These are phyloP conservation scores for Apiotrichum laibachii DNA, from an alignment of 1,284 basidiomycete species.

Conservation along the genomic window DNA sequence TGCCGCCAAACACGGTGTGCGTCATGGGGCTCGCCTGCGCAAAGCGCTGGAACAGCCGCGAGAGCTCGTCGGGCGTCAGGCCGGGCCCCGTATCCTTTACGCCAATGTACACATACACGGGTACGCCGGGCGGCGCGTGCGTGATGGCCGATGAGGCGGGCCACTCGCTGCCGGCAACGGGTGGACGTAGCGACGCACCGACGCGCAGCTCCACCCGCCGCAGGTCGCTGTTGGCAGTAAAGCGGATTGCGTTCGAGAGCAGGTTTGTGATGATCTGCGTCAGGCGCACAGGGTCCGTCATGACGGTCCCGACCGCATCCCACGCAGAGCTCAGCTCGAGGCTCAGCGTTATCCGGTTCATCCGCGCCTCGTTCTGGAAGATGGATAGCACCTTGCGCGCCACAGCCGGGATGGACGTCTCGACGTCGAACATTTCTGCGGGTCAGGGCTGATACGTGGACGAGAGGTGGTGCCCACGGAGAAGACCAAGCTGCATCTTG, in stretches of 20 bases:
- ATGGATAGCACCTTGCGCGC: slow-evolving; percentile 35
- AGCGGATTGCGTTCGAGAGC: slow-evolving; percentile 30
- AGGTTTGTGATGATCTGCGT: slow-evolving; percentile 37
- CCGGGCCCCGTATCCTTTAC: slow-evolving; percentile 34
- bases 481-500: slow-evolving; percentile 40
- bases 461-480: not conserved
- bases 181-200: slow-evolving; percentile 23
- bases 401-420: slow-evolving; percentile 33
- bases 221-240: slow-evolving; percentile 18
- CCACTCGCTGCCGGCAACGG: slow-evolving; percentile 16
- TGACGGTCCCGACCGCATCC: slow-evolving; percentile 15
- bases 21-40: slow-evolving; percentile 29
- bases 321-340: slow-evolving; percentile 9
- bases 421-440: slow-evolving; percentile 25
- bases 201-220: slow-evolving; percentile 13
- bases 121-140: slow-evolving; percentile 7
- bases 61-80: slow-evolving; percentile 25
- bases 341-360: slow-evolving; percentile 33
- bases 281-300: slow-evolving; percentile 31
- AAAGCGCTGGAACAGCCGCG: slow-evolving; percentile 32
- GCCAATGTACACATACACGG: slow-evolving; percentile 21
- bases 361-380: slow-evolving; percentile 44
- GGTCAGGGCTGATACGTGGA: too few relatives aligned
- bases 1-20: slow-evolving; percentile 36
- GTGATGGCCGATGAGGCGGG: too few relatives aligned